Evolutionary conservation across 495 filamentous ascomycete genomes (phyloP).

Genomic region (Penicillium macrosclerotiorum): DNA sequence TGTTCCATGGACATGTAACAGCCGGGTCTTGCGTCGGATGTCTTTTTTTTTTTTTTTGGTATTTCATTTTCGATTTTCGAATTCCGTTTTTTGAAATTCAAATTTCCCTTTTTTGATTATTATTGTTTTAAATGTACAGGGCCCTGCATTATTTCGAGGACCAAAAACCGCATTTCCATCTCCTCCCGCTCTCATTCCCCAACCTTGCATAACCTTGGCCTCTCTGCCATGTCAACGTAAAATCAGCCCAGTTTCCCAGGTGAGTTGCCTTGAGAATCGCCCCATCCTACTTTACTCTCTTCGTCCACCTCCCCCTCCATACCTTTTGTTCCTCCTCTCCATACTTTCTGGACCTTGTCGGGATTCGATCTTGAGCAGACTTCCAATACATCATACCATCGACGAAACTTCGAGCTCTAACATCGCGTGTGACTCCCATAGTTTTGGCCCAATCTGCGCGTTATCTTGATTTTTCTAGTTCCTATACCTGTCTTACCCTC

Average conservation of each 20-base stretch:
- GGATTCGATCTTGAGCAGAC: too few species aligned
- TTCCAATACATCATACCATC: neutral
- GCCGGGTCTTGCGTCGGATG: constrained; percentile 20
- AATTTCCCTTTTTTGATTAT: neutral
- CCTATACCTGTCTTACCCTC: neutral
- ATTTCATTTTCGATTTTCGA: neutral
- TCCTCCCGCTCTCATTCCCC: constrained; percentile 20
- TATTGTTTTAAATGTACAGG: constrained; percentile 19
- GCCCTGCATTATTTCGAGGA: constrained; percentile 27
- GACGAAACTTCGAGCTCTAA: neutral
- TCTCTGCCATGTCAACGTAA: constrained; percentile 28
- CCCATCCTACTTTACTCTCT: neutral
- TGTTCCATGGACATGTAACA: constrained; percentile 33
- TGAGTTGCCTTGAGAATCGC: constrained; percentile 8
- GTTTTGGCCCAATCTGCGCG: neutral
- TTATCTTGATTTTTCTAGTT: neutral
- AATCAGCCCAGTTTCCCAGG: constrained; percentile 19
- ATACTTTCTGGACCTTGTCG: constrained; percentile 8
- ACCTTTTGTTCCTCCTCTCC: neutral
- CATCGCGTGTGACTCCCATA: neutral
- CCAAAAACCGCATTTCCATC: constrained; percentile 17
- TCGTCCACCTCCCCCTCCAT: neutral
- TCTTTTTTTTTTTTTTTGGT: constrained; percentile 21
- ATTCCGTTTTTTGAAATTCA: constrained; percentile 10
- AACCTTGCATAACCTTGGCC: constrained; percentile 34